A percentile compares a stretch with the other conserved stretches of the same genome.
phyloP scores from a whole-genome alignment of 1,139 yeast species.

The Sugiyamaella paludigena region DNA sequence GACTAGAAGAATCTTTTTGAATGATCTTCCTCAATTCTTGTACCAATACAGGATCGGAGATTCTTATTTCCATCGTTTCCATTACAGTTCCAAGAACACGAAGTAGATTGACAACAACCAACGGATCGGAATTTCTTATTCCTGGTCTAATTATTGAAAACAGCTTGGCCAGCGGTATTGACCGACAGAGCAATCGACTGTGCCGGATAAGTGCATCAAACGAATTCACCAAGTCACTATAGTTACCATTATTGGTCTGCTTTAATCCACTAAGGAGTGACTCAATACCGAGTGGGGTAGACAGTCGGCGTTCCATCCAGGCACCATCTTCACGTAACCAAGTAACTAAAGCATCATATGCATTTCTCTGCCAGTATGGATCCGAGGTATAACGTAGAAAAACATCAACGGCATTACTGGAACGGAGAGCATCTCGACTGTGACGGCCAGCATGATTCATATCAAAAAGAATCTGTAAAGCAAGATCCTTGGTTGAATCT shows the following conservation, averaged over 20 bases:
- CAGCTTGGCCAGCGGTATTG: conserved; percentile 19
- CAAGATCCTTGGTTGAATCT: conserved; percentile 57
- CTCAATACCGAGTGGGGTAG: conserved; percentile 17
- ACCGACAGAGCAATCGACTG: conserved; percentile 22
- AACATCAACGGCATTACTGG: conserved; percentile 45
- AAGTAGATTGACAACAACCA: conserved; percentile 26
- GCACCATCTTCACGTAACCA: conserved; percentile 39
- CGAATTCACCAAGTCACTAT: conserved; percentile 28
- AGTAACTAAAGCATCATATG: conserved; percentile 54
- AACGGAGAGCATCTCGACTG: conserved; percentile 43
- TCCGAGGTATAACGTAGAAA: conserved; percentile 52
- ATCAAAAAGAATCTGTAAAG: conserved; percentile 63
- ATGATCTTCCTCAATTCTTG: background rate
- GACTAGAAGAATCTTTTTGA: conserved; percentile 1
- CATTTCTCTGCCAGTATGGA: conserved; percentile 70
- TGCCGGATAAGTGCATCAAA: conserved; percentile 24
- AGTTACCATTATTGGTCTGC: conserved; percentile 16
- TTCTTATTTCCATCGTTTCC: background rate
- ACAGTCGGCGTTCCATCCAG: conserved; percentile 28
- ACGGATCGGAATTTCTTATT: conserved; percentile 22
- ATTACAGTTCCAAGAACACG: conserved; percentile 21
- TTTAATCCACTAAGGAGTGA: conserved; percentile 26
- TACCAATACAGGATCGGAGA: background rate
- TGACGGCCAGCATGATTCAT: conserved; percentile 50
- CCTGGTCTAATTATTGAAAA: conserved; percentile 21